A percentile compares a stretch with the other conserved stretches of the same genome.
These are phyloP conservation scores for Chlamydomonas reinhardtii DNA, from an alignment of 163 green algal species.

Conservation along the genomic window DNA sequence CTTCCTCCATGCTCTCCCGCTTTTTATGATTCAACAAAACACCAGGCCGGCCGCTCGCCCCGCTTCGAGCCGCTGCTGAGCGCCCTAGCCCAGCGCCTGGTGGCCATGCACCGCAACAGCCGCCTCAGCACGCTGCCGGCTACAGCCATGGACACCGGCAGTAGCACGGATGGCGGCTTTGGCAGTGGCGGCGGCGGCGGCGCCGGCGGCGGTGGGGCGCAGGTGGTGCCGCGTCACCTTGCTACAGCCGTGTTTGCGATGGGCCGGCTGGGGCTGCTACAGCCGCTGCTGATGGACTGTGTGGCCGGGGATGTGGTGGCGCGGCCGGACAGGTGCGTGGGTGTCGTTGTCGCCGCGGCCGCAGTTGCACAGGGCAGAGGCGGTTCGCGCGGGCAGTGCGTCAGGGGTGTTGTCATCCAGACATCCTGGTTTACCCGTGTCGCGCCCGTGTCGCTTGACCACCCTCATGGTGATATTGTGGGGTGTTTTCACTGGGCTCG, in stretches of 20 bases:
- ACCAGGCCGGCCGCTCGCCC: conserved; percentile 4
- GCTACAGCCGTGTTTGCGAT: not conserved
- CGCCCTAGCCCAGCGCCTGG: conserved; percentile 13
- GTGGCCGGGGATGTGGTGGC: conserved; percentile 21
- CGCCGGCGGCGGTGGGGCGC: not conserved
- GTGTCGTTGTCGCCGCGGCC: too few species aligned
- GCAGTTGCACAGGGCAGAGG: too few species aligned
- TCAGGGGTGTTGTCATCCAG: too few species aligned
- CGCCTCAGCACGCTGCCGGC: too few species aligned
- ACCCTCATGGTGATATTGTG: too few species aligned
- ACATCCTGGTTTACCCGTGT: too few species aligned
- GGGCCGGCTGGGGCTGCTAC: not conserved
- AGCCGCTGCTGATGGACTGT: conserved; percentile 1
- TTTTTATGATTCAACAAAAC: too few species aligned
- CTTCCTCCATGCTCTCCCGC: too few species aligned
- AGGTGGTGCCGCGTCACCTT: conserved; percentile 19
- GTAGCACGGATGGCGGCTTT: not conserved
- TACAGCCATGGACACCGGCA: not conserved
- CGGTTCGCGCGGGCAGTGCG: too few species aligned
- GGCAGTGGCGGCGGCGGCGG: not conserved
- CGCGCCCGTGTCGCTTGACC: too few species aligned
- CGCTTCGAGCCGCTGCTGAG: not conserved
- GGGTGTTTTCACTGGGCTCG: too few species aligned
- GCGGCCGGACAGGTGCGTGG: conserved; percentile 23
- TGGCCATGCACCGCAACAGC: not conserved